Conservation (phyloP, 1,284 basidiomycete genomes). For the Austroboletus novae-zelandiae region DNA sequence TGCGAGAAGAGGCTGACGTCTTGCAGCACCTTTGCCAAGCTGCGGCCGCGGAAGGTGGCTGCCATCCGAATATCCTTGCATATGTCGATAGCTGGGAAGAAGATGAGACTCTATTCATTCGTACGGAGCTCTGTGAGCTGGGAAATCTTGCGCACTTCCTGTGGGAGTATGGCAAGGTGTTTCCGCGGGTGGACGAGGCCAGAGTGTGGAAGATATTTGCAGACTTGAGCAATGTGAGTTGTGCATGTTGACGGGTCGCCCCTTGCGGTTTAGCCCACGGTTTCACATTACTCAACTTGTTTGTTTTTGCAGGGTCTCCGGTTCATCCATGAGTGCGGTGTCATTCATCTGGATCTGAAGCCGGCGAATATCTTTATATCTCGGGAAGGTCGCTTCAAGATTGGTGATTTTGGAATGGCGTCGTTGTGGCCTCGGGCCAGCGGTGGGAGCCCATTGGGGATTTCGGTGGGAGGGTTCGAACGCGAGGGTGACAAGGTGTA, state of each 20-base stretch:
- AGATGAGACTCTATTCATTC: constrained; percentile 86
- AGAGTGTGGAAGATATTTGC: constrained; percentile 96
- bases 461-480: constrained; percentile 67
- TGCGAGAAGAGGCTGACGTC: constrained; percentile 95
- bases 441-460: constrained; percentile 33
- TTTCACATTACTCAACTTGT: constrained; percentile 15
- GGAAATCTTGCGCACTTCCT: constrained; percentile 93
- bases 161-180: constrained; percentile 86
- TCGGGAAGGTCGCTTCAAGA: constrained; percentile 87
- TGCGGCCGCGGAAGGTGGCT: constrained; percentile 33
- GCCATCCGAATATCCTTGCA: constrained; percentile 81
- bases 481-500: constrained; percentile 98
- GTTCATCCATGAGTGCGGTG: constrained; percentile 86
- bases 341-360: constrained; percentile 97
- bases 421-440: constrained; percentile 74
- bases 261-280: constrained; percentile 5
- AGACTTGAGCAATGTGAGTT: constrained; percentile 83
- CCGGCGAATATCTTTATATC: constrained; percentile 97
- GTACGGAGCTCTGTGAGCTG: constrained; percentile 92
- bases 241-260: constrained; percentile 8
- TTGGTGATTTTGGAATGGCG: constrained; percentile 99
- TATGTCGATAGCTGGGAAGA: constrained; percentile 98
- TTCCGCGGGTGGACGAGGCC: constrained; percentile 87
- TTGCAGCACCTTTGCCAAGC: constrained; percentile 72
- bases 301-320: constrained; percentile 54